Evolutionary conservation across 108 stramenopile species (phyloP), one percentile per base, ranked within the genome.

Genomic region (Conticribra guillardii): DNA sequence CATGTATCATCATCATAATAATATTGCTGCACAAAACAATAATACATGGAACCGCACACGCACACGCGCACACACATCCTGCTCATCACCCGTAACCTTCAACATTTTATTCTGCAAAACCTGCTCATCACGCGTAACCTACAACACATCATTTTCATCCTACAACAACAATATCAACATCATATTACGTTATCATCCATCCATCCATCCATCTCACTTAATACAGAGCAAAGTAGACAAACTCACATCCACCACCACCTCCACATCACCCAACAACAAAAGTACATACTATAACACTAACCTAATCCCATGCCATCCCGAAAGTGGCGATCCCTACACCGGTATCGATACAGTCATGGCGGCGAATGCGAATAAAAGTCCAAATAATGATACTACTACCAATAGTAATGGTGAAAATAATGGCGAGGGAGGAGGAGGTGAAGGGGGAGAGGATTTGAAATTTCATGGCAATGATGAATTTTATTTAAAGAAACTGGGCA

Each of bases 401-500:
- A 8, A 56, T 15, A 31, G 19, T 31, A 2, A 30, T 29, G 15
- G 19, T 11, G 52, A 57, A 14, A 3, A 19, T n/a, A 41, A 23
- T 23, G 37, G 41, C 8, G 11, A 41, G 8, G 59, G 21, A 9
- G 37, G 45, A 8, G 0, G 0, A 3, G 59, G n/a, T 22, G 37
- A 60, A 15, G 5, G 32, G n/a, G n/a, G n/a, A n/a, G 56, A 22
- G 15, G 56, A 29, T 4, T 4, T 33, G 21, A 7, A 8, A 4
- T 57, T 34, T 28, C 3, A 11, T 17, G 67, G 67, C 27, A 69
- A 69, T 31, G 67, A 69, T 16, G 56, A 34, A 49, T 27, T 27
- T 22, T 57, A 69, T 51, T 49, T 65, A 21, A 51, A 17, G 17
- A 4, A 4, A 29, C 54, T 8, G 5, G 2, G 5, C 26, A 14